Conservation (phyloP, 1,284 basidiomycete genomes). For the Schizophyllum amplum region DNA sequence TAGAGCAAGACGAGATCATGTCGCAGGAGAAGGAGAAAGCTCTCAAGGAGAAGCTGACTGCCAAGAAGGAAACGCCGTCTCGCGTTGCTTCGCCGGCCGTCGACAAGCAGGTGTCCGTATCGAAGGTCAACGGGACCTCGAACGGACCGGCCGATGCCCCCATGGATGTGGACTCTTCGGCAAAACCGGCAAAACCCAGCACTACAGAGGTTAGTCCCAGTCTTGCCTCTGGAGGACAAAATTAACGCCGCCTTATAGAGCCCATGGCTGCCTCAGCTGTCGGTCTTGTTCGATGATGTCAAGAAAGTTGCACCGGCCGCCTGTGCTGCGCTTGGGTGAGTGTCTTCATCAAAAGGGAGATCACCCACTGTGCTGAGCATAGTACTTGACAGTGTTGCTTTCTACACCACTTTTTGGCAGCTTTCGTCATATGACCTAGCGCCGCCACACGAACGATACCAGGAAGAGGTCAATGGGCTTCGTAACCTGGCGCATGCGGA, state of each 20-base stretch:
- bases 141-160: slow-evolving; percentile 31
- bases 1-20: slow-evolving; percentile 46
- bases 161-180: slow-evolving; percentile 37
- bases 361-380: slow-evolving; percentile 1
- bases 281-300: slow-evolving; percentile 62
- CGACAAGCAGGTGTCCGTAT: background rate
- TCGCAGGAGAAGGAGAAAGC: slow-evolving; percentile 66
- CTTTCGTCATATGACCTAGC: slow-evolving; percentile 82
- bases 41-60: slow-evolving; percentile 65
- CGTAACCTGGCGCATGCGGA: slow-evolving; percentile 53
- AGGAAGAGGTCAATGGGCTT: slow-evolving; percentile 57
- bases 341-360: background rate
- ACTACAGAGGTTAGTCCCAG: background rate
- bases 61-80: slow-evolving; percentile 57
- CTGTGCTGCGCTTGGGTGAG: slow-evolving; percentile 66
- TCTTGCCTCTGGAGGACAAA: background rate
- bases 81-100: slow-evolving; percentile 50
- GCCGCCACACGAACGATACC: slow-evolving; percentile 61
- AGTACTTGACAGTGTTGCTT: slow-evolving; percentile 55
- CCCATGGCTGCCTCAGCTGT: slow-evolving; percentile 72
- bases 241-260: slow-evolving; percentile 37
- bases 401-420: slow-evolving; percentile 95
- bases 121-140: slow-evolving; percentile 21
- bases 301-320: slow-evolving; percentile 59
- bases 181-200: slow-evolving; percentile 27